A percentile compares a stretch with the other conserved stretches of the same genome.
These are phyloP conservation scores for Curvularia sp. DNA, from an alignment of 2,329 filamentous ascomycete genomes.

Conservation along the genomic window DNA sequence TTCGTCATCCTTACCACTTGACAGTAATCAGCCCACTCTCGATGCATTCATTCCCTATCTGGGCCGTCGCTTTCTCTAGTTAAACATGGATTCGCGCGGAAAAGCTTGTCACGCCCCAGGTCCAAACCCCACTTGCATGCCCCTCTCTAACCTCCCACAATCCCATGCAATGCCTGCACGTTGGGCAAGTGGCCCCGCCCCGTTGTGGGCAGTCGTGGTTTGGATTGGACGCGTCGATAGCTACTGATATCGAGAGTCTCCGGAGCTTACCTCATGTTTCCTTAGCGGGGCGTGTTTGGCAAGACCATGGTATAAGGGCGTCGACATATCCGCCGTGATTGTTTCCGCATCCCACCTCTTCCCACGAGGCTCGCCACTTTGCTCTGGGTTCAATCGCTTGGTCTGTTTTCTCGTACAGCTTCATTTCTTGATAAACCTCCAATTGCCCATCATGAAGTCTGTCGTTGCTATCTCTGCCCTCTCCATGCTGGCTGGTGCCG, in stretches of 20 bases:
- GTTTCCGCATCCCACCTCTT: slow-evolving; percentile 9
- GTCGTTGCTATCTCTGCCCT: slow-evolving; percentile 33
- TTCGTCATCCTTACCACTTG: slow-evolving; percentile 27
- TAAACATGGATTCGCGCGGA: slow-evolving; percentile 8
- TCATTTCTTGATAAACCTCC: slow-evolving; percentile 2
- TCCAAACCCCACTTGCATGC: slow-evolving; percentile 31
- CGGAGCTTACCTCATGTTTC: slow-evolving; percentile 20
- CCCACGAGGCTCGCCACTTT: slow-evolving; percentile 12
- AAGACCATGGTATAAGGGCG: slow-evolving; percentile 29
- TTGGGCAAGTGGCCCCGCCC: slow-evolving; percentile 22
- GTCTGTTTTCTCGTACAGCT: slow-evolving; percentile 1
- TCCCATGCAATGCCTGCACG: slow-evolving; percentile 12
- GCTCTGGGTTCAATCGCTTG: slow-evolving; percentile 17
- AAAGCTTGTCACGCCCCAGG: slow-evolving; percentile 28
- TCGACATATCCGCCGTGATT: slow-evolving; percentile 3
- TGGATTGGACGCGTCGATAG: slow-evolving; percentile 19
- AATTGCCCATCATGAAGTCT: slow-evolving; percentile 39
- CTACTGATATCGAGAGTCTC: slow-evolving; percentile 20
- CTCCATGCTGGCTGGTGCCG: slow-evolving; percentile 35
- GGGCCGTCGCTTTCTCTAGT: neutral
- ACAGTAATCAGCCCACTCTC: slow-evolving; percentile 12
- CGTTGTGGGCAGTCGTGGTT: neutral
- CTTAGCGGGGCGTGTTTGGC: slow-evolving; percentile 22
- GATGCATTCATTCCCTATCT: neutral
- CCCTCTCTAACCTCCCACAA: slow-evolving; percentile 25